A percentile compares a stretch with the other conserved stretches of the same genome.
Conservation (phyloP, 2,329 filamentous ascomycete species). For the Aspergillus unguis region DNA sequence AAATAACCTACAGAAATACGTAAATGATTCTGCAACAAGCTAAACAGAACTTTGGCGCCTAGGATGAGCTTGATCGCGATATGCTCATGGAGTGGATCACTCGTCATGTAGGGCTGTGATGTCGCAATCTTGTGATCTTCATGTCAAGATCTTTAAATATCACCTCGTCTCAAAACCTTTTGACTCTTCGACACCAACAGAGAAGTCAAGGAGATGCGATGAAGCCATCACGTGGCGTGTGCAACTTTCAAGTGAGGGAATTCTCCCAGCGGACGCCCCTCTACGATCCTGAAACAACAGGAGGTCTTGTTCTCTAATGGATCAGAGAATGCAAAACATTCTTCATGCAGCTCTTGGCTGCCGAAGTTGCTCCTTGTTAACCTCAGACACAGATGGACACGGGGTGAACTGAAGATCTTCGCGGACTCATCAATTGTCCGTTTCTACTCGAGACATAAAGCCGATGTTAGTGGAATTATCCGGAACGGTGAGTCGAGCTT, state of each 20-base stretch:
- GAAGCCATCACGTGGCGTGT: neutral
- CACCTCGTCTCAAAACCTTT: neutral
- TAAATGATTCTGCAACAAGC: neutral
- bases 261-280: no score
- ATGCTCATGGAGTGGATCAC: conserved; percentile 8
- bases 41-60: neutral
- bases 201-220: neutral
- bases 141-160: neutral
- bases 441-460: neutral
- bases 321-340: neutral
- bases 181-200: neutral
- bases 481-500: neutral
- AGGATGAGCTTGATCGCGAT: conserved; percentile 5
- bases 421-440: neutral
- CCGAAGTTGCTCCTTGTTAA: neutral
- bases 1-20: neutral
- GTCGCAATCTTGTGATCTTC: conserved; percentile 6
- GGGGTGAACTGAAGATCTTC: no score
- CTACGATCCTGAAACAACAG: neutral
- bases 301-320: neutral
- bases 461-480: neutral
- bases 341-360: neutral
- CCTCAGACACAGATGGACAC: no score
- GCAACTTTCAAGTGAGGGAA: neutral
- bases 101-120: conserved; percentile 4